Conservation (phyloP, 1,284 basidiomycete species). For the Rhizoctonia solani region DNA sequence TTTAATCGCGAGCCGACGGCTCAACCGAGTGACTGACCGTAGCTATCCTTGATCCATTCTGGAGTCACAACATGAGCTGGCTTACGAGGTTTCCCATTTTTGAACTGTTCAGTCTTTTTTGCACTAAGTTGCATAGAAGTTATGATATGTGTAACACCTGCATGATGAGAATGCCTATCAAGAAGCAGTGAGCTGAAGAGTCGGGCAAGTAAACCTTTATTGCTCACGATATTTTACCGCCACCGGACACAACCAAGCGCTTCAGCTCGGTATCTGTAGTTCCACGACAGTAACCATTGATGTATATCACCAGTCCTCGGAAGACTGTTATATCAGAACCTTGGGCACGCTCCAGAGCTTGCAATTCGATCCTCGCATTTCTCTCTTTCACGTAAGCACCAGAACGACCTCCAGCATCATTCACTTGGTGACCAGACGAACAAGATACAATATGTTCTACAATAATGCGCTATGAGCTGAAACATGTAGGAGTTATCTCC, state of each 20-base stretch:
- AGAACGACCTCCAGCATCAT: conserved; percentile 25
- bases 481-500: background rate
- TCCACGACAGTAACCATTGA: conserved; percentile 31
- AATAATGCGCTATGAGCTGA: background rate
- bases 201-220: background rate
- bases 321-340: conserved; percentile 14
- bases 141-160: conserved; percentile 36
- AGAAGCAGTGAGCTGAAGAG: background rate
- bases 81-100: conserved; percentile 27
- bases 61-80: conserved; percentile 37
- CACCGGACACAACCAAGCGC: conserved; percentile 34
- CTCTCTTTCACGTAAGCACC: conserved; percentile 23
- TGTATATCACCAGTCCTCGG: conserved; percentile 17
- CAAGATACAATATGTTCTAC: conserved; percentile 36
- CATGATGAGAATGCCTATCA: conserved; percentile 27
- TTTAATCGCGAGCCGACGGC: background rate
- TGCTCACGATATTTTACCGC: conserved; percentile 36
- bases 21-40: background rate
- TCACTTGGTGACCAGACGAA: conserved; percentile 34
- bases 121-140: conserved; percentile 37
- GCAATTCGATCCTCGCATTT: conserved; percentile 31
- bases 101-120: conserved; percentile 35
- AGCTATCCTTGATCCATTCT: conserved; percentile 37
- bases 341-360: conserved; percentile 18
- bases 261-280: conserved; percentile 37